Evolutionary conservation across 495 filamentous ascomycete genomes (phyloP).

Genomic region (Lasiosphaeriaceae sp.): DNA sequence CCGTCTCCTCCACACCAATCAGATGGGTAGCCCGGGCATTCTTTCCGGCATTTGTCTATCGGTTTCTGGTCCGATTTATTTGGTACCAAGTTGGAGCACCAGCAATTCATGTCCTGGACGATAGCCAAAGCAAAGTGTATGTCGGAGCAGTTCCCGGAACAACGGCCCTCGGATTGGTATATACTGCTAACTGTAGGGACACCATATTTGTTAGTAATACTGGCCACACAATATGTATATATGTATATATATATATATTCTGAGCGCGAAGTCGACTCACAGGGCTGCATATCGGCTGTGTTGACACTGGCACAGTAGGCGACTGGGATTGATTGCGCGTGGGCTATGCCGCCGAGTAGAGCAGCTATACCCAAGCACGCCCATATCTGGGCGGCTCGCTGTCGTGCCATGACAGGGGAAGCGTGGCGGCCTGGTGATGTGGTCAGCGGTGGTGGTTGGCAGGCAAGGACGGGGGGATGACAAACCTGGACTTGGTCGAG

Average conservation of each 20-base stretch:
- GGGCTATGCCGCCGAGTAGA: slow-evolving; percentile 10
- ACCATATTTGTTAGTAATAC: background rate
- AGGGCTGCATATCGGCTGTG: slow-evolving; percentile 30
- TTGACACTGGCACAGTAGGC: slow-evolving; percentile 41
- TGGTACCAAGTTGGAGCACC: slow-evolving; percentile 42
- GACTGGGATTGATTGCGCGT: slow-evolving; percentile 27
- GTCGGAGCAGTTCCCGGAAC: slow-evolving; percentile 32
- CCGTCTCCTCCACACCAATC: slow-evolving; percentile 40
- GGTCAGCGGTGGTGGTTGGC: background rate
- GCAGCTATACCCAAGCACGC: slow-evolving; percentile 11
- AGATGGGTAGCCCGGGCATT: slow-evolving; percentile 39
- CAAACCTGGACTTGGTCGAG: background rate
- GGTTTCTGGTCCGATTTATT: slow-evolving; percentile 26
- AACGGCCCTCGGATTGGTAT: slow-evolving; percentile 46
- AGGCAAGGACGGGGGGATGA: background rate
- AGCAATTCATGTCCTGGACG: slow-evolving; percentile 35
- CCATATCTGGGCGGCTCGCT: slow-evolving; percentile 18
- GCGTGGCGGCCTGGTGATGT: background rate
- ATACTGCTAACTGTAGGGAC: slow-evolving; percentile 30
- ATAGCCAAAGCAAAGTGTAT: slow-evolving; percentile 36
- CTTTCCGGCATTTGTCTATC: slow-evolving; percentile 25
- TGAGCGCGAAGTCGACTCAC: slow-evolving; percentile 23
- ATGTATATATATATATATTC: background rate
- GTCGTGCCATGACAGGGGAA: slow-evolving; percentile 19
- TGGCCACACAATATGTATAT: background rate